These are phyloP conservation scores for Pseudotulostoma volvatum DNA, from an alignment of 495 filamentous ascomycete species.

Conservation along the genomic window DNA sequence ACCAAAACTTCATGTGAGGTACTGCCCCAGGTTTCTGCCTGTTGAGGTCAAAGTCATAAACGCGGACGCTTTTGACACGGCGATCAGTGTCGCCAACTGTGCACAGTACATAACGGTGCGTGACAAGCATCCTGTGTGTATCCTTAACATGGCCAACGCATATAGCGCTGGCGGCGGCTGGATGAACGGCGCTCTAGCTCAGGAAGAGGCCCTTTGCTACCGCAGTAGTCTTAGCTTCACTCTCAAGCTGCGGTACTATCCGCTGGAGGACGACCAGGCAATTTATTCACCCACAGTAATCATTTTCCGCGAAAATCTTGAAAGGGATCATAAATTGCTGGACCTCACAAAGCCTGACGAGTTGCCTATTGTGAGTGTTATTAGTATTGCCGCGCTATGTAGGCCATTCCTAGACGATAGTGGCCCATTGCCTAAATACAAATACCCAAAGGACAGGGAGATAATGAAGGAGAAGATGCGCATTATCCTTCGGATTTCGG, in stretches of 20 bases:
- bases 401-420: constrained; percentile 9
- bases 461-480: constrained; percentile 43
- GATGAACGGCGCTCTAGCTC: constrained; percentile 34
- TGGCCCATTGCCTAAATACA: constrained; percentile 17
- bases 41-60: constrained; percentile 27
- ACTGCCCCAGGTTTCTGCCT: constrained; percentile 9
- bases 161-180: constrained; percentile 37
- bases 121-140: constrained; percentile 25
- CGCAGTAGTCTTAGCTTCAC: constrained; percentile 37
- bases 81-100: constrained; percentile 20
- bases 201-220: constrained; percentile 45
- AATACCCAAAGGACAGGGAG: constrained; percentile 24
- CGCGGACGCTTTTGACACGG: constrained; percentile 35
- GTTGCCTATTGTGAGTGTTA: constrained; percentile 6
- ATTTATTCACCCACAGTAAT: constrained; percentile 39
- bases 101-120: neutral
- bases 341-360: neutral
- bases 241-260: constrained; percentile 36
- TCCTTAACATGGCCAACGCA: constrained; percentile 44
- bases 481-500: constrained; percentile 37
- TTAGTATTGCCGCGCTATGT: constrained; percentile 7
- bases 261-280: constrained; percentile 31
- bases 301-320: constrained; percentile 27
- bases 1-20: constrained; percentile 5
- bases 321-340: constrained; percentile 23